Percentiles rank a stretch among this genome's conserved stretches.
Evolutionary conservation across 2,329 filamentous ascomycete genomes (phyloP).

Genomic region (Volutella citrinella): DNA sequence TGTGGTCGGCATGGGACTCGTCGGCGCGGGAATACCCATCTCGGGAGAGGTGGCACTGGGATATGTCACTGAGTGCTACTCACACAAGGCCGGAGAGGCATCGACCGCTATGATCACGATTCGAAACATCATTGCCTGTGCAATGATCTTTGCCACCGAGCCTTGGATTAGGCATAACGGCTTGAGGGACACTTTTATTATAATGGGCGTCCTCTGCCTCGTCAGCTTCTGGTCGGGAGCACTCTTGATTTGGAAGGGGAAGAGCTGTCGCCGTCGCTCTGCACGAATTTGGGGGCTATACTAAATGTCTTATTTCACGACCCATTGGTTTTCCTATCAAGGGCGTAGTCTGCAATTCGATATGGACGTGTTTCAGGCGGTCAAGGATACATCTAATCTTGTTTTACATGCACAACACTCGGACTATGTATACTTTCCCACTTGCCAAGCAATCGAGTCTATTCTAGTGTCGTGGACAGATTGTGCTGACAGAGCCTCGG

Average conservation of each 20-base stretch:
- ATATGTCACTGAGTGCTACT: conserved; percentile 1
- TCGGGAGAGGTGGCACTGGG: not conserved
- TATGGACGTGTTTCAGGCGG: too few relatives aligned
- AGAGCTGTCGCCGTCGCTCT: conserved; percentile 1
- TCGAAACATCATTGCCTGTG: not conserved
- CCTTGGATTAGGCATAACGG: not conserved
- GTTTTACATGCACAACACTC: too few relatives aligned
- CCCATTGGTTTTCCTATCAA: too few relatives aligned
- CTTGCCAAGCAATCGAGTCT: too few relatives aligned
- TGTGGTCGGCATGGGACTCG: not conserved
- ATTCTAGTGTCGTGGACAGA: too few relatives aligned
- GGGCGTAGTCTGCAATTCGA: too few relatives aligned
- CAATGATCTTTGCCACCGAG: not conserved
- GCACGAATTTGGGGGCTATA: not conserved
- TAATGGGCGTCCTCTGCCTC: not conserved
- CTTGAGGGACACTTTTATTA: not conserved
- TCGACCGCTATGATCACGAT: not conserved
- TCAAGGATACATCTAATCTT: too few relatives aligned
- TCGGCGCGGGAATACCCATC: not conserved
- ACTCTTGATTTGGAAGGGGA: not conserved
- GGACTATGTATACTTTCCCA: too few relatives aligned
- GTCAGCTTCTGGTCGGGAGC: not conserved
- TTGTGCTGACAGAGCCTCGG: too few relatives aligned
- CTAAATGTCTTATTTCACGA: too few relatives aligned
- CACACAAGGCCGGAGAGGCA: not conserved